Base-by-base conservation (phyloP, 768 basidiomycete genomes). In the Tubosaeta sp. region DNA sequence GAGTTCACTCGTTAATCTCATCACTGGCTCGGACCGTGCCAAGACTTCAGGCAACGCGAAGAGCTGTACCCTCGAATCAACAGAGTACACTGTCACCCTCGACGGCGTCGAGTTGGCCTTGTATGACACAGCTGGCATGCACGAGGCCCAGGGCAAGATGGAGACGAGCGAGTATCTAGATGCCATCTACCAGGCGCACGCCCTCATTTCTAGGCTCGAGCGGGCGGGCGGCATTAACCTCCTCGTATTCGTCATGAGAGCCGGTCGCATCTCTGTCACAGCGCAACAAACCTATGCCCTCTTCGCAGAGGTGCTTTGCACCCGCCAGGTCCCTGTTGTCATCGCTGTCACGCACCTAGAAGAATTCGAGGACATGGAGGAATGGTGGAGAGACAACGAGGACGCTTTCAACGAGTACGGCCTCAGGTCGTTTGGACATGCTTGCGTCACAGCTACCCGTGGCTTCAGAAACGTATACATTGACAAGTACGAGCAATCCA, bases 1-100 rank as follows among this genome's bases (percentile, higher is more conserved):
- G 54, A 75, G 73, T 51, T 72, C 71, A 4, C 62, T 75, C 39
- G 55, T 76, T 47, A 76, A 76, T 51, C 68, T 76, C 58, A 56
- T 76, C 29, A 54, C 58, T 2, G 68, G 64, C 29, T 12, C 44
- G 4, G 30, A 64, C 1, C 40, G 45, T 0, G 74, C 73, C 9
- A 19, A 8, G 1, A 63, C 65, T 7, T 73, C 70, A 10, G 63
- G 57, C 29, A 50, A 60, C 3, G 67, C 67, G 2, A 53, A 51
- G 4, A 73, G 73, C 18, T 72, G 68, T 51, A 77, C 74, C 0
- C 69, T 75, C 46, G 35, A 62, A 0, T 66, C 56, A 19, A 46
- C 48, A 1, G 39, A 53, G 0, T 64, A 75, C 49, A 4, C 19
- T 6, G 57, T 62, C 41, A 32, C 46, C 24, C 42, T 64, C 6